These are phyloP conservation scores for Exophiala lecanii-corni DNA, from an alignment of 2,329 filamentous ascomycete species.

Conservation along the genomic window DNA sequence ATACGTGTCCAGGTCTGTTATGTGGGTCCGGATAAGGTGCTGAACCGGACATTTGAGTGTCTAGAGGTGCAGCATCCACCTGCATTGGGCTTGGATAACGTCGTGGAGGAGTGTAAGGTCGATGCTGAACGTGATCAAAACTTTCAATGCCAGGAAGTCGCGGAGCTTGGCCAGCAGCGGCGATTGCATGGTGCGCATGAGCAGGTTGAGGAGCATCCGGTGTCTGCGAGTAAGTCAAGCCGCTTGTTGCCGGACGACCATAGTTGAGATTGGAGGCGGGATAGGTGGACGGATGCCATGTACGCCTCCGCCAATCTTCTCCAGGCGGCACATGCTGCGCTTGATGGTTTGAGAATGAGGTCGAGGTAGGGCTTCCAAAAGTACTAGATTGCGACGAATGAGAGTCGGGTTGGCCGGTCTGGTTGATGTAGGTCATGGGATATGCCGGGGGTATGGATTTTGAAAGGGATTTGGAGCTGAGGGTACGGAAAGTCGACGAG, in stretches of 20 bases:
- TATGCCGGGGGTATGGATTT: conserved; percentile 33
- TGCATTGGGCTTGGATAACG: conserved; percentile 72
- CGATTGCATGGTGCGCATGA: conserved; percentile 46
- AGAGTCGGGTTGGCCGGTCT: conserved; percentile 53
- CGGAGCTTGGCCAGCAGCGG: conserved; percentile 53
- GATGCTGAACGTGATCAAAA: conserved; percentile 70
- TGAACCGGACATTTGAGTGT: conserved; percentile 30
- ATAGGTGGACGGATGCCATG: conserved; percentile 75
- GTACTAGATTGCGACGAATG: conserved; percentile 56
- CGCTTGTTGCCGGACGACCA: conserved; percentile 62
- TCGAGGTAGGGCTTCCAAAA: conserved; percentile 63
- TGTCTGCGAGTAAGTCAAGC: conserved; percentile 70
- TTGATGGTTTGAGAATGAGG: conserved; percentile 53
- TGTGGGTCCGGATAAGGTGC: conserved; percentile 40
- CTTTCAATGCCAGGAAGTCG: conserved; percentile 87
- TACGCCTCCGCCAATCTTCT: conserved; percentile 74
- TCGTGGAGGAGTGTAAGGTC: conserved; percentile 52
- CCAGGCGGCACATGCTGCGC: conserved; percentile 48
- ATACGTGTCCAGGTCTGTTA: conserved; percentile 38
- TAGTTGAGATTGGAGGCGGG: conserved; percentile 54
- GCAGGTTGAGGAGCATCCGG: conserved; percentile 58
- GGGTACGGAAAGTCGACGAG: conserved; percentile 76
- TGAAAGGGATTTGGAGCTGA: conserved; percentile 72
- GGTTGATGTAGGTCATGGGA: conserved; percentile 33
- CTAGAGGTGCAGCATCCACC: conserved; percentile 54